Base-by-base conservation (phyloP, 768 basidiomycete species). In the Butyriboletus loyo region DNA sequence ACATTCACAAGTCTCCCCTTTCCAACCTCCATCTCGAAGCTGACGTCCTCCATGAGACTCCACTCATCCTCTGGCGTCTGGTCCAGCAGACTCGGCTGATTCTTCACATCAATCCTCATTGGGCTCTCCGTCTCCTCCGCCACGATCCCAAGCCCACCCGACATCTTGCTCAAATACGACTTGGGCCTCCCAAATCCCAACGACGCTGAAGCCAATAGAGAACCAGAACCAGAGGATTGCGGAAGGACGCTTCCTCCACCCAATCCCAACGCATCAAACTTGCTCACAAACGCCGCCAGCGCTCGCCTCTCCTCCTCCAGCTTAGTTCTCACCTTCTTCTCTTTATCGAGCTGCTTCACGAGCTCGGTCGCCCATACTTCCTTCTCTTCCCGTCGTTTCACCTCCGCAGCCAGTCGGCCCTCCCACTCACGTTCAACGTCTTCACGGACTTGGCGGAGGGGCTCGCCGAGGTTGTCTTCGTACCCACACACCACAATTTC, bases 261-360 rank as follows among this genome's bases (percentile, higher is more conserved):
- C 30, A 87, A 63, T 0, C 86, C 86, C 25, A 89, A 69, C 11
- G 88, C 77, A 68, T 93, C 91, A 61, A 92, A 90, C 66, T 87
- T 89, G 66, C 75, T 77, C 40, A 93, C 91, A 60, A 93, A 93
- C 7, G 88, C 79, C 4, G 87, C 81, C 36, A 93, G 75, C 9
- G 88, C 90, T 22, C 83, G 75, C 34, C 89, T 80, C 70, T 92
- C 89, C 39, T 85, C 85, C 65, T 92, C 89, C 46, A 92, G 69
- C 58, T 84, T 84, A 31, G 72, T 65, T 45, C 87, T 74, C 44
- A 82, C 79, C 76, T 81, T 84, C 69, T 84, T 86, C 75, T 92
- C 90, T 66, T 83, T 87, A 60, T 92, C 90, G 32, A 92, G 72
- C 60, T 87, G 82, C 55, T 77, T 82, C 36, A 87, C 85, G 13